These are phyloP conservation scores for Blastobotrys serpentis DNA, from an alignment of 1,139 yeast species.

Conservation along the genomic window DNA sequence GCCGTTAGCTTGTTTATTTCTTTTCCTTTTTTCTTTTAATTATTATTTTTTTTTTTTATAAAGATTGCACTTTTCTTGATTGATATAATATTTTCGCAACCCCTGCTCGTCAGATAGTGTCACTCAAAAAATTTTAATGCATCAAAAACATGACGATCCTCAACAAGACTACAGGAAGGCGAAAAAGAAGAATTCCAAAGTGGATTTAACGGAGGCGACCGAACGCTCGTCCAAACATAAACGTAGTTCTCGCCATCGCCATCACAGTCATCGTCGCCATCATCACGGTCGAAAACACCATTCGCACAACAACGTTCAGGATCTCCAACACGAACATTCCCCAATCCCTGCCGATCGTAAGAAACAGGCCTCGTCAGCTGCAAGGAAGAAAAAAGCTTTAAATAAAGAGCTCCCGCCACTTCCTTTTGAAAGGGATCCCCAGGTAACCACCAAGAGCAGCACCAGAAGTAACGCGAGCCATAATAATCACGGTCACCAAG, in stretches of 20 bases:
- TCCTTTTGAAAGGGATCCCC: constrained; percentile 1
- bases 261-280: constrained; percentile 1
- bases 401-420: constrained; percentile 17
- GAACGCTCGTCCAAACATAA: background rate
- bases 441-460: background rate
- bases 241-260: background rate
- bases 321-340: background rate
- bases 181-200: background rate
- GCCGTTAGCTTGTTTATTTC: background rate
- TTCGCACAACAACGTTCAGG: background rate
- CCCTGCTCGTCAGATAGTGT: background rate
- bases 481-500: background rate
- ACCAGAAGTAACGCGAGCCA: background rate
- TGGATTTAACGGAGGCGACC: background rate
- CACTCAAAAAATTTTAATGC: background rate
- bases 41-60: no score
- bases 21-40: no score
- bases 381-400: constrained; percentile 8
- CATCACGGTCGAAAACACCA: background rate
- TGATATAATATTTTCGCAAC: background rate
- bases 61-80: background rate
- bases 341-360: constrained; percentile 9
- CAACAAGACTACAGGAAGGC: background rate
- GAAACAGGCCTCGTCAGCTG: background rate
- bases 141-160: background rate